These are phyloP conservation scores for Iris macrosiphon DNA, from an alignment of 106 monocot genomes.

Conservation along the genomic window DNA sequence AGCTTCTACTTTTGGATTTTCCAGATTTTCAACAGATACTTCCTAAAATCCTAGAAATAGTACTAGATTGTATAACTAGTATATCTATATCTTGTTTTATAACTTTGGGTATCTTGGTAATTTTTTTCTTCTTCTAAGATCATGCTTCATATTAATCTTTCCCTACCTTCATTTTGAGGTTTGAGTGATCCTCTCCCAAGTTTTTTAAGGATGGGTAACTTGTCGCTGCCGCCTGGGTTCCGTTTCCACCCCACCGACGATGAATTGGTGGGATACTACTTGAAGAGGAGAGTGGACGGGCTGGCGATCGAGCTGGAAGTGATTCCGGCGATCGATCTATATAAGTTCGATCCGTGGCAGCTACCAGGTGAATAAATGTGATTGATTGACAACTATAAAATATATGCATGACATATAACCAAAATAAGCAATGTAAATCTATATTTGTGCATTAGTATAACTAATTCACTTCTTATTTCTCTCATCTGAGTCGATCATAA, in stretches of 20 bases:
- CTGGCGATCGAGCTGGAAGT: conserved; percentile 69
- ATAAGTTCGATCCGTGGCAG: conserved; percentile 84
- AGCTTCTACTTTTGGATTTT: conserved; percentile 80
- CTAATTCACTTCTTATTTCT: no score
- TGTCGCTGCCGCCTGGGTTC: conserved; percentile 72
- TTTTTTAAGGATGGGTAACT: conserved; percentile 36
- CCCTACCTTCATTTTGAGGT: background rate
- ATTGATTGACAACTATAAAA: no score
- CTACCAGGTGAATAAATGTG: conserved; percentile 62
- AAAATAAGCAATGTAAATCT: no score
- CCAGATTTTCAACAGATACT: conserved; percentile 52
- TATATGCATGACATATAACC: no score
- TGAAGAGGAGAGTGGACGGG: conserved; percentile 69
- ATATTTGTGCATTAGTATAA: no score
- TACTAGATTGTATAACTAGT: background rate
- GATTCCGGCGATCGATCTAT: conserved; percentile 70
- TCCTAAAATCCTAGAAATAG: no score
- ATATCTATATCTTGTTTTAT: background rate
- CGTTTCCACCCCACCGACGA: conserved; percentile 81
- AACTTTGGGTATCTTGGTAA: no score
- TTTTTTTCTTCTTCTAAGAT: no score
- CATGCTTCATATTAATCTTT: no score
- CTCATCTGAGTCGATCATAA: no score
- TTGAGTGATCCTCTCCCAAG: no score
- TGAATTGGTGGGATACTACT: conserved; percentile 74